phyloP scores from a whole-genome alignment of 805 yeast genomes.

The Starmerella davenportii region DNA sequence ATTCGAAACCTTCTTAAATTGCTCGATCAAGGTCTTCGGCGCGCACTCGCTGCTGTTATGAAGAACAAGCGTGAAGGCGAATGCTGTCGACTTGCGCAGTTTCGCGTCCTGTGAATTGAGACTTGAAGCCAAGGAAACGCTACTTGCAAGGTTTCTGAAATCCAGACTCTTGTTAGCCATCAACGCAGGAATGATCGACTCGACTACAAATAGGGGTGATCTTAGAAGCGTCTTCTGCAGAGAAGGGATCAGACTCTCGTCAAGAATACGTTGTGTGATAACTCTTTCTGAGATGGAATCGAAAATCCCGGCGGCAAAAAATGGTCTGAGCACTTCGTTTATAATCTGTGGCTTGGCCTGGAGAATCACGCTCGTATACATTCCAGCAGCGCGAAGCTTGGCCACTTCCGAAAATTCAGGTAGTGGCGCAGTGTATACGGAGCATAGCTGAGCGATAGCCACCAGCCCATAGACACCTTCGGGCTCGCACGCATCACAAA shows the following conservation, averaged over 20 bases:
- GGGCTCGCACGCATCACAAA: neutral
- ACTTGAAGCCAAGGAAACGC: constrained; percentile 33
- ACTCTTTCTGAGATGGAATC: constrained; percentile 1
- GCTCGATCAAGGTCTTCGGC: constrained; percentile 37
- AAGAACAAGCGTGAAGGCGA: constrained; percentile 23
- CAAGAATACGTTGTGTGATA: constrained; percentile 26
- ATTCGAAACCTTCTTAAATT: constrained; percentile 40
- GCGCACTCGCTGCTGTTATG: constrained; percentile 23
- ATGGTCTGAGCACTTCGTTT: constrained; percentile 25
- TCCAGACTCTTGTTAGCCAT: constrained; percentile 27
- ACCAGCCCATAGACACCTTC: neutral
- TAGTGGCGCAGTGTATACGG: neutral
- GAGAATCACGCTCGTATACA: constrained; percentile 21
- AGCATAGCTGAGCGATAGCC: neutral
- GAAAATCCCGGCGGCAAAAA: constrained; percentile 21
- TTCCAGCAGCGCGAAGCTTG: constrained; percentile 3
- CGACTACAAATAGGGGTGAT: constrained; percentile 56
- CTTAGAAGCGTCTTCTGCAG: constrained; percentile 60
- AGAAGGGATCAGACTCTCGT: constrained; percentile 33
- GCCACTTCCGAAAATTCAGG: neutral
- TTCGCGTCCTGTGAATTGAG: constrained; percentile 53
- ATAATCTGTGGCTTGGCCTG: constrained; percentile 15
- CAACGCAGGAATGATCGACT: constrained; percentile 35
- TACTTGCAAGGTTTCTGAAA: constrained; percentile 25
- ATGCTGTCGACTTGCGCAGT: constrained; percentile 36